A percentile compares a stretch with the other conserved stretches of the same genome.
Evolutionary conservation across 1,284 basidiomycete species (phyloP).

Genomic region (Thelephora terrestris): DNA sequence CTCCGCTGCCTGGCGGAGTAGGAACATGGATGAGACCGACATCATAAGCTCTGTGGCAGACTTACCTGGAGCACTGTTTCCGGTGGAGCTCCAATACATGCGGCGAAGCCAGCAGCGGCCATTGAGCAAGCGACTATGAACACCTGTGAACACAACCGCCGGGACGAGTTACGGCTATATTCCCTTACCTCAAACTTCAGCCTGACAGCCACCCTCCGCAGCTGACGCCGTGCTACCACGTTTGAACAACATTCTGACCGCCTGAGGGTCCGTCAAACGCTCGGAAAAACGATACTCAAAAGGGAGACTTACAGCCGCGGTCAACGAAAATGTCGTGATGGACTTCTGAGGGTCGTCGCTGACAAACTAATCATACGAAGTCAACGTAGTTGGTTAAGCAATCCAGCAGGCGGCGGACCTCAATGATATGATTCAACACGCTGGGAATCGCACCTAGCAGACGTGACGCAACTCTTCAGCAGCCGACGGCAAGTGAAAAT

Average conservation of each 20-base stretch:
- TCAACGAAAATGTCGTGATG: slow-evolving; percentile 78
- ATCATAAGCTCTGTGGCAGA: slow-evolving; percentile 8
- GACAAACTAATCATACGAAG: slow-evolving; percentile 48
- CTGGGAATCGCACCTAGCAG: slow-evolving; percentile 84
- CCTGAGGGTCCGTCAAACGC: slow-evolving; percentile 30
- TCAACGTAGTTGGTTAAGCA: neutral
- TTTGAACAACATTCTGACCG: slow-evolving; percentile 96
- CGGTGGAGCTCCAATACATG: slow-evolving; percentile 85
- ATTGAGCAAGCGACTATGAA: slow-evolving; percentile 77
- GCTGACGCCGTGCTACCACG: slow-evolving; percentile 94
- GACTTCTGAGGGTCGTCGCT: slow-evolving; percentile 84
- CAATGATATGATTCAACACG: slow-evolving; percentile 80
- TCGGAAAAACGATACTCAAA: neutral
- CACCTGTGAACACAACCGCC: neutral
- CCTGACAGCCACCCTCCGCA: slow-evolving; percentile 87
- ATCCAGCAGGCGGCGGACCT: slow-evolving; percentile 32
- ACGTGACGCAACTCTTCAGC: neutral
- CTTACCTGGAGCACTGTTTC: slow-evolving; percentile 68
- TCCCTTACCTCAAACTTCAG: slow-evolving; percentile 66
- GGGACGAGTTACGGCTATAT: neutral
- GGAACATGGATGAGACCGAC: slow-evolving; percentile 1
- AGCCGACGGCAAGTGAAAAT: neutral
- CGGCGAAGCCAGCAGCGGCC: slow-evolving; percentile 89
- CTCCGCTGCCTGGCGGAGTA: slow-evolving; percentile 79
- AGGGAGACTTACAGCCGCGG: slow-evolving; percentile 52